Conservation (phyloP, 164 flowering plant species). For the Malania oleifera region DNA sequence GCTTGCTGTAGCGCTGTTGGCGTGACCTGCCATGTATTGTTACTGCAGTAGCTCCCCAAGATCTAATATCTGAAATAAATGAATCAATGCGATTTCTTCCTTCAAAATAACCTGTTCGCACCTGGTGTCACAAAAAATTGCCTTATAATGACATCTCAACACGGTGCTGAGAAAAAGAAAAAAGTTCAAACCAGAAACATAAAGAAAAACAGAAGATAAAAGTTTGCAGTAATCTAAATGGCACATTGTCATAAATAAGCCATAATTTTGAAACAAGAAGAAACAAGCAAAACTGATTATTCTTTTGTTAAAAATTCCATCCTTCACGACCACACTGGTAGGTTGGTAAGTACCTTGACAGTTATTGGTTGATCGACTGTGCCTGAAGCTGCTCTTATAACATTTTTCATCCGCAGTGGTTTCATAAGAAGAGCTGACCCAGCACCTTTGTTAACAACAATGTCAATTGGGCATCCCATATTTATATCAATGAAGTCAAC, state of each 20-base stretch:
- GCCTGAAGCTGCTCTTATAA: constrained; percentile 65
- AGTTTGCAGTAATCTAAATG: neutral
- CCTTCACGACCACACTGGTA: neutral
- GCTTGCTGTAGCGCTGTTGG: constrained; percentile 95
- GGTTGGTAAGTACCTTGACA: constrained; percentile 53
- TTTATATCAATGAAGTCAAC: constrained; percentile 96
- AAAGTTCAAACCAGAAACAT: neutral
- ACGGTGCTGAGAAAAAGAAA: neutral
- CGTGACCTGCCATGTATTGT: constrained; percentile 95
- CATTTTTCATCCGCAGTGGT: constrained; percentile 78
- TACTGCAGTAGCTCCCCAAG: constrained; percentile 90
- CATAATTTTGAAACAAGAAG: neutral
- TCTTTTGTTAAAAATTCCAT: neutral
- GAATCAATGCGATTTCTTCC: constrained; percentile 90
- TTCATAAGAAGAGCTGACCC: constrained; percentile 92
- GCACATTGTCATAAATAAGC: neutral
- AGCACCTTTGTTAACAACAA: constrained; percentile 93
- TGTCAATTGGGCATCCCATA: constrained; percentile 99
- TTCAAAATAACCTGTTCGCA: constrained; percentile 85
- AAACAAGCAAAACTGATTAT: neutral
- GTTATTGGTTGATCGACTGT: constrained; percentile 72
- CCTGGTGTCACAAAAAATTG: constrained; percentile 33
- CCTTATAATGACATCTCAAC: too few species aligned
- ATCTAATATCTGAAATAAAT: constrained; percentile 63
- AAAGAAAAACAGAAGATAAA: neutral